Percentiles rank a stretch among this genome's conserved stretches.
Evolutionary conservation across 306 rosid species (phyloP).

Genomic region (Prunus armeniaca): DNA sequence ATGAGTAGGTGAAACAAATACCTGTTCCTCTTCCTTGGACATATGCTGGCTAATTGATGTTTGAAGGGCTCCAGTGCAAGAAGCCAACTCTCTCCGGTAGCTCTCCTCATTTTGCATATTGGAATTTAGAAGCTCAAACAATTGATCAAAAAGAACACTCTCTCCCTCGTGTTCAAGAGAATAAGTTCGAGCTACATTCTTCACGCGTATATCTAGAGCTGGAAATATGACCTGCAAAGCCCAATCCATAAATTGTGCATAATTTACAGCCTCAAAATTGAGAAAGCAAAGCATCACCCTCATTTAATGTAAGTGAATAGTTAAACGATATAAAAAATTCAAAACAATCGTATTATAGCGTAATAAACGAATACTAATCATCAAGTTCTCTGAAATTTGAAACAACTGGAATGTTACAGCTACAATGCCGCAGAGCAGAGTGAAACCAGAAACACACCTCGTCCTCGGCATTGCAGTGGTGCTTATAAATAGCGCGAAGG

Average conservation of each 20-base stretch:
- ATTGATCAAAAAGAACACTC: conserved; percentile 73
- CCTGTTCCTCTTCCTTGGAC: conserved; percentile 99
- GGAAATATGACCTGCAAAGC: conserved; percentile 77
- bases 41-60: conserved; percentile 89
- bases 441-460: conserved; percentile 14
- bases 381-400: neutral
- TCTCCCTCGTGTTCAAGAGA: conserved; percentile 94
- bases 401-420: neutral
- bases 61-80: conserved; percentile 77
- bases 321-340: no score
- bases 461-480: conserved; percentile 32
- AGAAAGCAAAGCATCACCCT: neutral
- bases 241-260: neutral
- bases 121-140: conserved; percentile 72
- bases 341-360: neutral
- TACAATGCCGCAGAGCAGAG: neutral
- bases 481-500: conserved; percentile 24
- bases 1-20: conserved; percentile 27
- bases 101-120: conserved; percentile 50
- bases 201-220: conserved; percentile 87
- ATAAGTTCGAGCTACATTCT: conserved; percentile 83
- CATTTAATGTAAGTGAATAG: neutral
- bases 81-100: conserved; percentile 82
- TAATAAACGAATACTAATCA: neutral
- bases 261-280: neutral